phyloP scores from a whole-genome alignment of 2,329 filamentous ascomycete genomes.

The Orbilia brochopaga region DNA sequence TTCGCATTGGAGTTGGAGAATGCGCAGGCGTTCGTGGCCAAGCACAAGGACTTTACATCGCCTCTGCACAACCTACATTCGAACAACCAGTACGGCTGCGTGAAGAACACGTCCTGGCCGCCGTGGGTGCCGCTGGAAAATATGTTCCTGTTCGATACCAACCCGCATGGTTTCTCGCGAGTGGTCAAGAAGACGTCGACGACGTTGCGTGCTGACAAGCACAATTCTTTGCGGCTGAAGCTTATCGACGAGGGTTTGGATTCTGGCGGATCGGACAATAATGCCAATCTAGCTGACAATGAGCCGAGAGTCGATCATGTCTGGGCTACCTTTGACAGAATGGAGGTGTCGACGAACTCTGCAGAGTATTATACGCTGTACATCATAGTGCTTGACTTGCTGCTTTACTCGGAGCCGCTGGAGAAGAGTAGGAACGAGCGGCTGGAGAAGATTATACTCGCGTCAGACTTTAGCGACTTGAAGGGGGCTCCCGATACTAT shows the following conservation, averaged over 20 bases:
- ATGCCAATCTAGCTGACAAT: constrained; percentile 63
- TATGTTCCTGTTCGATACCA: constrained; percentile 93
- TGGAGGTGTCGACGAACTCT: constrained; percentile 94
- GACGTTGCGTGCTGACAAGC: constrained; percentile 93
- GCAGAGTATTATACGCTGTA: constrained; percentile 98
- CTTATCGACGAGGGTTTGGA: constrained; percentile 84
- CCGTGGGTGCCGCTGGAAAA: constrained; percentile 98
- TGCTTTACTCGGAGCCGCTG: constrained; percentile 93
- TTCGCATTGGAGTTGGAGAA: constrained; percentile 97
- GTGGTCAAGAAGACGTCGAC: constrained; percentile 97
- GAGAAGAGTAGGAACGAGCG: constrained; percentile 97
- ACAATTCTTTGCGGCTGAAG: constrained; percentile 94
- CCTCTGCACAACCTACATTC: constrained; percentile 91
- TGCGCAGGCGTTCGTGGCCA: constrained; percentile 96
- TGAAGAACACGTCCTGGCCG: constrained; percentile 85
- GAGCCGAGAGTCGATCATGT: constrained; percentile 93
- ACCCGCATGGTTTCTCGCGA: constrained; percentile 96
- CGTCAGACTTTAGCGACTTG: constrained; percentile 96
- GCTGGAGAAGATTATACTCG: constrained; percentile 97
- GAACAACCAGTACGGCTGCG: constrained; percentile 87
- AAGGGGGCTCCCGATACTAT: constrained; percentile 93
- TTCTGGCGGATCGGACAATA: constrained; percentile 58
- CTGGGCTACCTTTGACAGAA: constrained; percentile 94
- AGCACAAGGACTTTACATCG: constrained; percentile 84
- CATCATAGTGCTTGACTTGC: constrained; percentile 91